Conservation (phyloP, 345 rosid genomes). For the Cardamine occulta region DNA sequence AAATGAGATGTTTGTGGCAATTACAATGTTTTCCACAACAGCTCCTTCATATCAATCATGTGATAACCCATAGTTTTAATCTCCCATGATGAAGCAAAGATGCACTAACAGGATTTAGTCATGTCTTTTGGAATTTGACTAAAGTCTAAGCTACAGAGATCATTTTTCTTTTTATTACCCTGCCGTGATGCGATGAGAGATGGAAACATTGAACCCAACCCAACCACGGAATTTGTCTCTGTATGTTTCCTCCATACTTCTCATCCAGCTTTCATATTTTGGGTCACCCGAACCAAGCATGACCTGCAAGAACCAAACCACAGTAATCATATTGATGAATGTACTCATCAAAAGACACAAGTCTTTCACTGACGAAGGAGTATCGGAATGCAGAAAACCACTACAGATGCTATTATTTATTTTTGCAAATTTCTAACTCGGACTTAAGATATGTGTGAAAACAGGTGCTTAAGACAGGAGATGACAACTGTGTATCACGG, state of each 20-base stretch:
- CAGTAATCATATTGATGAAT: not conserved
- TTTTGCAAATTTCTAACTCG: not conserved
- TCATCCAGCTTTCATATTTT: constrained; percentile 88
- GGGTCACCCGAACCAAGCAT: constrained; percentile 96
- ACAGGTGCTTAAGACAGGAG: constrained; percentile 8
- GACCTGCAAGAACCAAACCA: constrained; percentile 55
- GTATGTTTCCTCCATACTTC: constrained; percentile 64
- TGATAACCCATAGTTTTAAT: not conserved
- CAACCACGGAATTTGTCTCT: constrained; percentile 88
- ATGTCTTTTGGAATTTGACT: not conserved
- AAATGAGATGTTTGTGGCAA: constrained; percentile 20
- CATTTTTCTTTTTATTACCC: constrained; percentile 55
- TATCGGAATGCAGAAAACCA: not conserved
- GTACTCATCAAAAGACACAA: not conserved
- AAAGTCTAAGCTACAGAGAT: not conserved
- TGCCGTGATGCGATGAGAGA: constrained; percentile 93
- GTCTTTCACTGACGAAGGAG: not conserved
- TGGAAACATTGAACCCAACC: constrained; percentile 94
- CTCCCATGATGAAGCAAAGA: not conserved
- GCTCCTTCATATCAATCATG: not conserved
- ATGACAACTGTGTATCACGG: not conserved
- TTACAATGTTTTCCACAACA: not conserved
- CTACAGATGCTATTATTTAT: not conserved
- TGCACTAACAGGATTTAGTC: not conserved
- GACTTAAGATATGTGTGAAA: not conserved